These are phyloP conservation scores for Gossypium bickii DNA, from an alignment of 345 rosid species.

Conservation along the genomic window DNA sequence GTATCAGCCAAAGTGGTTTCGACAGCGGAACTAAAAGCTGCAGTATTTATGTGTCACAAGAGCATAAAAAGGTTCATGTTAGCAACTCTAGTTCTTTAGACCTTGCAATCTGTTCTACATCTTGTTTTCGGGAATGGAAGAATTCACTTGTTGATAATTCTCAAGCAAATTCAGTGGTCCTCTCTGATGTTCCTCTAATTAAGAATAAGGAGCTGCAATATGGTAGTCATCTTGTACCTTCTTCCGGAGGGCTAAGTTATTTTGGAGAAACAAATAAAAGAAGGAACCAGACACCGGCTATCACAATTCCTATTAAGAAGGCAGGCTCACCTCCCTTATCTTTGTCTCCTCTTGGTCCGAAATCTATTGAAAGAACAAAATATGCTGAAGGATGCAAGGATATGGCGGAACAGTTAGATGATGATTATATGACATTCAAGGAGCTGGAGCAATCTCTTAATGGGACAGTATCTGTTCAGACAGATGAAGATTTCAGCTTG, in stretches of 20 bases:
- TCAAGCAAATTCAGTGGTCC: slow-evolving; percentile 18
- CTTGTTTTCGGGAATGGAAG: slow-evolving; percentile 23
- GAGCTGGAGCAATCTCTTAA: slow-evolving; percentile 33
- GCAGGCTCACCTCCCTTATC: slow-evolving; percentile 42
- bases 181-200: slow-evolving; percentile 43
- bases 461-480: slow-evolving; percentile 29
- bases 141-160: slow-evolving; percentile 15
- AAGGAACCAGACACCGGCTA: slow-evolving; percentile 29
- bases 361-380: slow-evolving; percentile 37
- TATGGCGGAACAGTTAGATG: slow-evolving; percentile 21
- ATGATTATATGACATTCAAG: slow-evolving; percentile 28
- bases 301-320: slow-evolving; percentile 37
- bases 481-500: slow-evolving; percentile 27
- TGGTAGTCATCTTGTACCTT: slow-evolving; percentile 8
- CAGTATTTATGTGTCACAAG: slow-evolving; percentile 31
- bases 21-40: slow-evolving; percentile 11
- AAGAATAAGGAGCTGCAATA: slow-evolving; percentile 22
- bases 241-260: slow-evolving; percentile 24
- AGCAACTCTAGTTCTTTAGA: slow-evolving; percentile 20
- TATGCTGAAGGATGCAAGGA: slow-evolving; percentile 25
- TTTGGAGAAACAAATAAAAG: slow-evolving; percentile 23
- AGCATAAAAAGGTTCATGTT: slow-evolving; percentile 53
- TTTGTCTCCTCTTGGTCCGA: slow-evolving; percentile 69
- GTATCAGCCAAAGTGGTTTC: slow-evolving; percentile 29
- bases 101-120: slow-evolving; percentile 21